phyloP scores from a whole-genome alignment of 2,329 filamentous ascomycete genomes.

The Epichloe festucae region DNA sequence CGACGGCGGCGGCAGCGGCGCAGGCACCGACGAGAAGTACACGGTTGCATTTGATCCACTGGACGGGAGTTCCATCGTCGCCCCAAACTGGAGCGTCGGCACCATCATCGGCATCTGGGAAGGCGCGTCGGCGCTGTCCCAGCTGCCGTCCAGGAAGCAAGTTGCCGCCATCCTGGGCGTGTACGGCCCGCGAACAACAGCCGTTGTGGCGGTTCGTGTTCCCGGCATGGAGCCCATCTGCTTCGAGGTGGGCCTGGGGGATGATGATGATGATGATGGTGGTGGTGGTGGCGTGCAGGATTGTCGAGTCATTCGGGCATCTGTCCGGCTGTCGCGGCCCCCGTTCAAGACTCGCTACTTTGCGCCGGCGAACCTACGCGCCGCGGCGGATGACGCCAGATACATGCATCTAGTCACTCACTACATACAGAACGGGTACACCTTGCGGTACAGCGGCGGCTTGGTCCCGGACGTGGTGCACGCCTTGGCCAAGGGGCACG shows the following conservation, averaged over 20 bases:
- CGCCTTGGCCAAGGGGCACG: slow-evolving; percentile 46
- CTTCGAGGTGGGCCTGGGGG: slow-evolving; percentile 36
- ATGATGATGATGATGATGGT: too few species aligned
- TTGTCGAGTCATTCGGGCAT: too few species aligned
- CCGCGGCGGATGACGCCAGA: slow-evolving; percentile 34
- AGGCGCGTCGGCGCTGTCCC: slow-evolving; percentile 30
- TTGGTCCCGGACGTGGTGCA: slow-evolving; percentile 50
- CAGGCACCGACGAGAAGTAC: slow-evolving; percentile 21
- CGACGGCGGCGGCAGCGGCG: too few species aligned
- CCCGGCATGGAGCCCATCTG: slow-evolving; percentile 27
- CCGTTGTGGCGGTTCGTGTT: slow-evolving; percentile 39
- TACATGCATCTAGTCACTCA: slow-evolving; percentile 37
- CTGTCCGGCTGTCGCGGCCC: neutral
- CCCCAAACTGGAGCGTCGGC: slow-evolving; percentile 44
- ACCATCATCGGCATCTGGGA: slow-evolving; percentile 49
- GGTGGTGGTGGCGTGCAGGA: too few species aligned
- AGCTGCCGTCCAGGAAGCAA: slow-evolving; percentile 26
- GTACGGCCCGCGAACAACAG: slow-evolving; percentile 41
- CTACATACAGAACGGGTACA: slow-evolving; percentile 42
- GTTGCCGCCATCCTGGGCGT: slow-evolving; percentile 39
- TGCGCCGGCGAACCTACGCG: slow-evolving; percentile 47
- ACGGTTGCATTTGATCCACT: slow-evolving; percentile 50
- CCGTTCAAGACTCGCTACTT: slow-evolving; percentile 43
- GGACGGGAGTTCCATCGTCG: slow-evolving; percentile 49
- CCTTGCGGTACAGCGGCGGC: slow-evolving; percentile 46